Evolutionary conservation across 306 rosid genomes (phyloP).

Genomic region (Malus sieversii): DNA sequence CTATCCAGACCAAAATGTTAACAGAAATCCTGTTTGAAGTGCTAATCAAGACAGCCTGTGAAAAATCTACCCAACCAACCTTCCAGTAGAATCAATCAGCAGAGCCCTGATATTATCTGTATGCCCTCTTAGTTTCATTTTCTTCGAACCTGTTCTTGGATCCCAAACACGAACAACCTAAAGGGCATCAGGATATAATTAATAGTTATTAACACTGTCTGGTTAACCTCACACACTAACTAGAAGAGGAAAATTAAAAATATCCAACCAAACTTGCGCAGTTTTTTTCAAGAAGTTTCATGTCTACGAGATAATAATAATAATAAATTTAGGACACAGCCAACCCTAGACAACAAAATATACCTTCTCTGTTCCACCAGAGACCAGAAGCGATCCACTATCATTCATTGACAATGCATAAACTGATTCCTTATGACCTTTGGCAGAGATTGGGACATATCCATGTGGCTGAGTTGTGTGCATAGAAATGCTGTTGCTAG

Average conservation of each 20-base stretch:
- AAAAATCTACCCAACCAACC: slow-evolving; percentile 41
- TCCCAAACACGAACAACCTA: slow-evolving; percentile 99
- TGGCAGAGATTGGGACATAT: slow-evolving; percentile 78
- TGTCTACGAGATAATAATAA: slow-evolving; percentile 13
- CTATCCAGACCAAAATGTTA: background rate
- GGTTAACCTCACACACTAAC: background rate
- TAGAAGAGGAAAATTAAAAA: background rate
- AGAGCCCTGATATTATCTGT: slow-evolving; percentile 88
- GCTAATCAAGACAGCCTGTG: slow-evolving; percentile 1
- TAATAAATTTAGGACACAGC: slow-evolving; percentile 12
- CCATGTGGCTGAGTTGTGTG: slow-evolving; percentile 77
- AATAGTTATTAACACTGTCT: background rate
- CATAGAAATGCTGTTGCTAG: slow-evolving; percentile 65
- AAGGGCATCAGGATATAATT: slow-evolving; percentile 13
- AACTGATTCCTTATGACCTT: slow-evolving; percentile 99
- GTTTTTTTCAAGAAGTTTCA: background rate
- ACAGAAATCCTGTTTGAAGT: background rate
- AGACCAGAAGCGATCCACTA: slow-evolving; percentile 80
- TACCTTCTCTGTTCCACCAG: slow-evolving; percentile 99
- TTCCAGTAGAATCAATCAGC: slow-evolving; percentile 90
- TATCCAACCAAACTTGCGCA: slow-evolving; percentile 12
- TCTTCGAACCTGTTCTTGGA: slow-evolving; percentile 89
- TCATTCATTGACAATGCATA: slow-evolving; percentile 95
- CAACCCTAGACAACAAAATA: slow-evolving; percentile 20
- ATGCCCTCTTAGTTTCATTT: slow-evolving; percentile 91